Base-by-base conservation (phyloP, 2,329 filamentous ascomycete species). In the Phyllosticta citriasiana region DNA sequence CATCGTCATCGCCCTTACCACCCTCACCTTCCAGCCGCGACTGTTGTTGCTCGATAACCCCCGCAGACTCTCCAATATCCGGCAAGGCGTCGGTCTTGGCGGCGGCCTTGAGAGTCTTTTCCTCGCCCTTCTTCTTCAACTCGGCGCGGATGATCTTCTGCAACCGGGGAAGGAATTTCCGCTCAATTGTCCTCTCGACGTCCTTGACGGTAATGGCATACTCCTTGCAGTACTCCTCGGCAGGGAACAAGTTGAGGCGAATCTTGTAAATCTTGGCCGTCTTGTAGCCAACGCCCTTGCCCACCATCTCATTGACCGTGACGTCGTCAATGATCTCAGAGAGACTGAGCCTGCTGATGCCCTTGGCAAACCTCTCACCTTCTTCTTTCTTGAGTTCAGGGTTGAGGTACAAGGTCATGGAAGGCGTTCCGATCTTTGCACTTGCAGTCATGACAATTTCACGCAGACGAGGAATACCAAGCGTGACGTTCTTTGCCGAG, bases 371-470 rank as follows among this genome's bases (percentile, higher is more conserved):
- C 55, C 81, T 83, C 68, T 91, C 85, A 8, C 84, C 85, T 59
- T 92, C 83, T 4, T 85, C 81, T 35, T 81, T 77, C 1, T 85
- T 80, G 40, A 96, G 76, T 67, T 91, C 88, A 24, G 86, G 79
- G 67, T 88, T 88, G 30, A 95, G 80, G 54, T 88, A 82, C 19
- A 97, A 79, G 0, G 89, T 94, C 91, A 96, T 96, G 4, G 86
- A 84, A 1, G 94, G 94, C 0, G 94, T 99, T 50, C 91, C 89
- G 64, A 97, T 97, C 54, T 88, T 84, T 57, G 86, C 84, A 71
- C 89, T 94, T 26, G 94, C 94, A 56, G 94, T 97, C 94, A 99
- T 99, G 66, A 99, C 84, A 68, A 99, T 97, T 82, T 99, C 94
- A 78, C 94, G 84, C 22, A 99, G 82, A 77, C 94, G 91, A 63